Conservation (phyloP, 805 yeast species). For the Vanderwaltozyma verrucispora region DNA sequence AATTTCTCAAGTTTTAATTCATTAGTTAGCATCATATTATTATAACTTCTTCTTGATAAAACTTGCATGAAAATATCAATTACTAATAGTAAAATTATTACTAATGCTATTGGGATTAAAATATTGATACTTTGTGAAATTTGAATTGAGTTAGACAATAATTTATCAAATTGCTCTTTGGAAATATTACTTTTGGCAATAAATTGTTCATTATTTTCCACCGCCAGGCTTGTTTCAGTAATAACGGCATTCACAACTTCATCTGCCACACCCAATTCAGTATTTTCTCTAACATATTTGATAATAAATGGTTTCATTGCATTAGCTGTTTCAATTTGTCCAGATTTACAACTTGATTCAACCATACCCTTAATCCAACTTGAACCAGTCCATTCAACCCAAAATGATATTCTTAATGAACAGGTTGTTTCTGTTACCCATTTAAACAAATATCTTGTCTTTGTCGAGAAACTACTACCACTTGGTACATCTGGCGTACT, state of each 20-base stretch:
- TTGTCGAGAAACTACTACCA: slow-evolving; percentile 70
- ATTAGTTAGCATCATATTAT: too few relatives aligned
- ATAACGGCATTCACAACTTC: too few relatives aligned
- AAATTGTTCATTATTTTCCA: too few relatives aligned
- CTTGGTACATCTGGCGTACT: slow-evolving; percentile 93
- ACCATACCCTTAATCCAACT: slow-evolving; percentile 86
- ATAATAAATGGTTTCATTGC: slow-evolving; percentile 1
- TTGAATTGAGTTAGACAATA: neutral
- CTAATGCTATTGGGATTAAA: neutral
- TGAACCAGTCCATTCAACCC: slow-evolving; percentile 77
- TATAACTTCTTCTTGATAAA: neutral
- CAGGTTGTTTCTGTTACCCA: slow-evolving; percentile 68
- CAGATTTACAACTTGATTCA: slow-evolving; percentile 70
- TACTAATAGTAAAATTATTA: neutral
- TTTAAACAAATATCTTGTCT: slow-evolving; percentile 57
- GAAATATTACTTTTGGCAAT: neutral
- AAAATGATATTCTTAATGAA: slow-evolving; percentile 46
- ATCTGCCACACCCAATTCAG: neutral
- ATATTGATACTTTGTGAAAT: neutral
- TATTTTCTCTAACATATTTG: neutral
- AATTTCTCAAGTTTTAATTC: too few relatives aligned
- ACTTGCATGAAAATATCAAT: slow-evolving; percentile 3
- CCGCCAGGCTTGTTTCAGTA: too few relatives aligned
- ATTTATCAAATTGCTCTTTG: neutral
- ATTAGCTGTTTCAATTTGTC: slow-evolving; percentile 23